These are phyloP conservation scores for Coix lacrymajobi DNA, from an alignment of 176 grass and related monocot genomes.

Conservation along the genomic window DNA sequence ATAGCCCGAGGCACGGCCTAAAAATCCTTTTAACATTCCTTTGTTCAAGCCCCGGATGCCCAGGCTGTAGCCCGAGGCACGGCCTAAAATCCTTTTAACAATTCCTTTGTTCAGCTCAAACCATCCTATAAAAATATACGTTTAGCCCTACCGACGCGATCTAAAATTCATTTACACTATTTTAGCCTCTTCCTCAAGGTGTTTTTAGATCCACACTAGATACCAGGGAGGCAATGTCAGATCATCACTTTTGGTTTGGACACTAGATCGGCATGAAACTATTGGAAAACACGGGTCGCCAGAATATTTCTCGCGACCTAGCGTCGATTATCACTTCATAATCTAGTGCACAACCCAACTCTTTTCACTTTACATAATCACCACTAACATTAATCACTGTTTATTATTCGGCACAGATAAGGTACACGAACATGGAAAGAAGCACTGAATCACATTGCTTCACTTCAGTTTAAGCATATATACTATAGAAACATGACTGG, in stretches of 20 bases:
- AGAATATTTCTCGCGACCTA: neutral
- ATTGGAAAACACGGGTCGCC: neutral
- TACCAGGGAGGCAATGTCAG: neutral
- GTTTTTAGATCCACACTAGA: too few relatives aligned
- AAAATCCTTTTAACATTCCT: too few relatives aligned
- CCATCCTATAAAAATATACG: too few relatives aligned
- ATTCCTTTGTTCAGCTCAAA: too few relatives aligned
- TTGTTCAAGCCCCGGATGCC: too few relatives aligned
- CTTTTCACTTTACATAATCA: neutral
- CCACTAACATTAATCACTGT: neutral
- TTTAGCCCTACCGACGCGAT: too few relatives aligned
- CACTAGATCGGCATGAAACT: neutral
- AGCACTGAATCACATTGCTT: neutral
- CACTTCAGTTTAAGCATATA: conserved; percentile 6
- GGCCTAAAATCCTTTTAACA: too few relatives aligned
- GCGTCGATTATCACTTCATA: neutral
- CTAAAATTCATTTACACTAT: too few relatives aligned
- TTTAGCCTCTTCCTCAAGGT: too few relatives aligned
- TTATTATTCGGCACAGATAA: neutral
- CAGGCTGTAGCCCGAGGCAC: too few relatives aligned
- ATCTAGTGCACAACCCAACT: neutral
- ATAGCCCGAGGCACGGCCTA: too few relatives aligned
- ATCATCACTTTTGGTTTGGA: neutral
- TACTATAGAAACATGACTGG: neutral
- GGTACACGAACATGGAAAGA: conserved; percentile 1